Evolutionary conservation across 2,329 filamentous ascomycete genomes (phyloP), one percentile per base, ranked within the genome.

Genomic region (Clonostachys rosea): DNA sequence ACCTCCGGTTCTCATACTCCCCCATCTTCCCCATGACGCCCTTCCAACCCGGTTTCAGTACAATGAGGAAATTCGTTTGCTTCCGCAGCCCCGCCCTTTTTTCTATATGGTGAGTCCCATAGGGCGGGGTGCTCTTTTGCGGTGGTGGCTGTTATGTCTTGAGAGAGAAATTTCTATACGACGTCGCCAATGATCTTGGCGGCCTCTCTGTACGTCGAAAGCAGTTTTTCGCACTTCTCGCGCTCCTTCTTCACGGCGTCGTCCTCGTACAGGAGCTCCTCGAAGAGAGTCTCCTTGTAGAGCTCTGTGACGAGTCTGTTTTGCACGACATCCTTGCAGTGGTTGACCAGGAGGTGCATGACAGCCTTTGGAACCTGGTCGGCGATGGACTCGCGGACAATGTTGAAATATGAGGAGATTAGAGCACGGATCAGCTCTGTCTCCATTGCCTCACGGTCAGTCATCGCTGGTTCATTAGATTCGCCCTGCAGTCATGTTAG

Each of bases 341-440:
- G 89, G 69, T 99, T 99, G 63, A 99, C 94, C 34, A 99, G 81
- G 42, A 99, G 81, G 66, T 99, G 94, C 94, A 99, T 99, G 57
- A 99, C 87, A 6, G 94, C 94, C 73, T 99, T 99, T 55, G 94
- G 94, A 11, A 99, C 94, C 70, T 97, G 92, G 64, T 99, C 94
- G 41, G 92, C 92, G 59, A 96, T 96, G n/a, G 90, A 92, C 70
- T 99, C 94, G 52, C 94, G 89, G 42, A 99, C 94, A 60, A 99
- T 99, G 67, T 96, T 95, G 76, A 99, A 99, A 75, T 99, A 99
- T 2, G 91, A 96, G 34, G 89, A 95, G 65, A 99, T 99, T 48
- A 99, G 81, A 42, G 91, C 89, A 42, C 92, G 87, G 64, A 99
- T 99, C 39, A 99, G 83, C 69, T 99, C 94, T 10, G 94, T 97